phyloP scores from a whole-genome alignment of 148 eudicot genomes.

The Dysphania ambrosioides region DNA sequence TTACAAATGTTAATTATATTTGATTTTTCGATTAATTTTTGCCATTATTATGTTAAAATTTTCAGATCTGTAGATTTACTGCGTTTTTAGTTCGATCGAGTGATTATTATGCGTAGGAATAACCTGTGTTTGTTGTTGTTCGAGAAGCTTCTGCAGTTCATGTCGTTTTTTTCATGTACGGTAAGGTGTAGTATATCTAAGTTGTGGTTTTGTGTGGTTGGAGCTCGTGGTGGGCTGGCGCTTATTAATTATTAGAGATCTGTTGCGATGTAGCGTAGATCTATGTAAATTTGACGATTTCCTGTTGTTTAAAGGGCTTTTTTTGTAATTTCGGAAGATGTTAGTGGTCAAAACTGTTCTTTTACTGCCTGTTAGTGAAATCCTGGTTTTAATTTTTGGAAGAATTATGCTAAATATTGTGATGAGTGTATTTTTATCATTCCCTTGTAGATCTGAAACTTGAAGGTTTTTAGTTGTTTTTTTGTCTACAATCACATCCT shows the following conservation, averaged over 20 bases:
- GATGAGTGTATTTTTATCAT: too few species aligned
- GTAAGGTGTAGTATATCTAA: too few species aligned
- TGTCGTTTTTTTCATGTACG: neutral
- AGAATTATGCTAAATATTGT: neutral
- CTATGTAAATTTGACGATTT: too few species aligned
- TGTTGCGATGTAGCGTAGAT: constrained; percentile 2
- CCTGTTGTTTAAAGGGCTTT: neutral
- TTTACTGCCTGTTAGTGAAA: neutral
- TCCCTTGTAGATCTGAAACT: too few species aligned
- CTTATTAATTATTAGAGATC: constrained; percentile 11
- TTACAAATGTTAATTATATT: too few species aligned
- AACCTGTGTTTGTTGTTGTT: neutral
- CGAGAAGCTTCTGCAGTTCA: neutral
- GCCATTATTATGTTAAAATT: too few species aligned
- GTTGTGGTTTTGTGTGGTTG: neutral
- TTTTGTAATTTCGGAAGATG: neutral
- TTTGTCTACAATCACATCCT: neutral
- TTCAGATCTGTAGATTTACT: neutral
- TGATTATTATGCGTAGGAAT: neutral
- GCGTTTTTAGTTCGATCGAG: neutral
- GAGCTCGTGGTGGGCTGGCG: neutral
- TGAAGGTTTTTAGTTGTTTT: too few species aligned
- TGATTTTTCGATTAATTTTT: neutral
- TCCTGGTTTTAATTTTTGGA: neutral
- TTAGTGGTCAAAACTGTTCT: neutral